phyloP scores from a whole-genome alignment of 805 yeast genomes.

The Saturnispora silvae region DNA sequence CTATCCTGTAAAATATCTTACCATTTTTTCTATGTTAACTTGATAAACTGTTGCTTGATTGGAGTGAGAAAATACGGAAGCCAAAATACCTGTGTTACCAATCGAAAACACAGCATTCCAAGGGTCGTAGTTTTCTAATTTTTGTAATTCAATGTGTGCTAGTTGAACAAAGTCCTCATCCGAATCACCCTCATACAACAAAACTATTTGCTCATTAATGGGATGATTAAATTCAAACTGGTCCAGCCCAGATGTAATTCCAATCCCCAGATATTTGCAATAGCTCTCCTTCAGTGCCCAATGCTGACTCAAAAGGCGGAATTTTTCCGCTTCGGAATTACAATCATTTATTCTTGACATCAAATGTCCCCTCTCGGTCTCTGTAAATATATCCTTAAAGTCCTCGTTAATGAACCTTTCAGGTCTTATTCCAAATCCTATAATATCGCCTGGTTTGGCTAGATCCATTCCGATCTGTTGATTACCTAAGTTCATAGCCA shows the following conservation, averaged over 20 bases:
- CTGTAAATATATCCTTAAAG: slow-evolving; percentile 23
- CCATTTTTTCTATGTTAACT: slow-evolving; percentile 6
- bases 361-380: slow-evolving; percentile 22
- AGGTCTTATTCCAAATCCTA: slow-evolving; percentile 14
- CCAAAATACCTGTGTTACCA: slow-evolving; percentile 6
- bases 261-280: slow-evolving; percentile 56
- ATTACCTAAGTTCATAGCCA: slow-evolving; percentile 30
- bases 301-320: slow-evolving; percentile 33
- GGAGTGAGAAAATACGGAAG: slow-evolving; percentile 11
- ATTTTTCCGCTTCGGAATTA: slow-evolving; percentile 7
- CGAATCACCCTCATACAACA: neutral
- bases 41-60: slow-evolving; percentile 2
- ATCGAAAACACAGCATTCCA: slow-evolving; percentile 7
- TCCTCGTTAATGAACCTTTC: slow-evolving; percentile 17
- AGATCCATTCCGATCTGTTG: slow-evolving; percentile 37
- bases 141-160: neutral
- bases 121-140: slow-evolving; percentile 1
- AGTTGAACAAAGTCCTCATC: neutral
- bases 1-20: slow-evolving; percentile 1
- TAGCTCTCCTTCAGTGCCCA: slow-evolving; percentile 81
- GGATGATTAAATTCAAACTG: slow-evolving; percentile 15
- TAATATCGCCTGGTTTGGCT: slow-evolving; percentile 28
- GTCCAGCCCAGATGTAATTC: slow-evolving; percentile 29
- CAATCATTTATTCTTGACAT: slow-evolving; percentile 6
- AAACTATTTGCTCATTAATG: slow-evolving; percentile 12